These are phyloP conservation scores for Dactylonectria macrodidyma DNA, from an alignment of 2,329 filamentous ascomycete species.

Conservation along the genomic window DNA sequence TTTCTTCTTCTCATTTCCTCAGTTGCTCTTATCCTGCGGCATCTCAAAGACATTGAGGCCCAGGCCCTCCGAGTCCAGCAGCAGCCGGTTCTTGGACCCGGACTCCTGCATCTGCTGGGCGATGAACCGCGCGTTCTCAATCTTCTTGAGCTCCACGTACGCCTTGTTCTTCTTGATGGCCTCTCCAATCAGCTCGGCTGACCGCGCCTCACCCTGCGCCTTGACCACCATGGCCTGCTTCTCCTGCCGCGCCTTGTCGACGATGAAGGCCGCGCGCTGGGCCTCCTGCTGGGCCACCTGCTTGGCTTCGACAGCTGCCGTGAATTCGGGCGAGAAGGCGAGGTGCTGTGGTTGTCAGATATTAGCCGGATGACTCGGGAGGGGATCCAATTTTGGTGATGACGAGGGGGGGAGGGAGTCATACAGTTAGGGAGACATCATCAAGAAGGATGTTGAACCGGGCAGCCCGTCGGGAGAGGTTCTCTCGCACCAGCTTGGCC, in stretches of 20 bases:
- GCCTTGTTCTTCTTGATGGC: constrained; percentile 99
- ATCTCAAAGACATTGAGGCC: constrained; percentile 86
- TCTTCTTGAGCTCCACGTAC: constrained; percentile 97
- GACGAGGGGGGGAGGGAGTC: constrained; percentile 44
- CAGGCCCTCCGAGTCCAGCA: constrained; percentile 91
- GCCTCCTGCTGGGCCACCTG: constrained; percentile 91
- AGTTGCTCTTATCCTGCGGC: constrained; percentile 61
- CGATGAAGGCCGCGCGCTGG: constrained; percentile 95
- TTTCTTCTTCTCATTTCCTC: constrained; percentile 4
- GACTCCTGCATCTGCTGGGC: constrained; percentile 89
- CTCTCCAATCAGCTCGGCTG: constrained; percentile 97
- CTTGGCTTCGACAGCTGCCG: constrained; percentile 80
- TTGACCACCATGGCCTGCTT: constrained; percentile 99
- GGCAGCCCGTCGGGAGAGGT: constrained; percentile 89
- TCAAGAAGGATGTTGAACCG: constrained; percentile 98
- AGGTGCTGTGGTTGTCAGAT: constrained; percentile 69
- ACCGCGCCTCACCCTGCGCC: constrained; percentile 98
- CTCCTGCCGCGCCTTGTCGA: constrained; percentile 99
- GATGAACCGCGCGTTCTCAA: constrained; percentile 94
- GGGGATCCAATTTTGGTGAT: too few relatives aligned
- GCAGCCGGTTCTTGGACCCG: constrained; percentile 91
- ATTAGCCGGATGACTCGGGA: constrained; percentile 19
- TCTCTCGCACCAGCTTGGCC: constrained; percentile 90
- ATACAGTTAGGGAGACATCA: constrained; percentile 95
- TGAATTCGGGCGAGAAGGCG: constrained; percentile 82